These are phyloP conservation scores for Dendrobium catenatum DNA, from an alignment of 106 monocot species.

Conservation along the genomic window DNA sequence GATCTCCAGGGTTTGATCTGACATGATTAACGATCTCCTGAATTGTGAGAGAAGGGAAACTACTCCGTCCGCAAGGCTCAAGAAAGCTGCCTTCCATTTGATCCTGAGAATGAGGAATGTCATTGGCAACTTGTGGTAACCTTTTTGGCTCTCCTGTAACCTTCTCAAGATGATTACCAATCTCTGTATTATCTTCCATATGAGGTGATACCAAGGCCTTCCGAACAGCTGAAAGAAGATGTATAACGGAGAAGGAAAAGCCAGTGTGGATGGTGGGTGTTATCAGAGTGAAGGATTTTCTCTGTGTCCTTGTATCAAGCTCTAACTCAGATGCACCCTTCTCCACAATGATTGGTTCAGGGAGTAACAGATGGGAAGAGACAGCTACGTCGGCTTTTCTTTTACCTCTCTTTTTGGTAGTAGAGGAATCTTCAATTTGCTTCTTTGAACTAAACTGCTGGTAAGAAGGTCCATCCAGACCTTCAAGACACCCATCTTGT, in stretches of 20 bases:
- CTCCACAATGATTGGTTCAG: conserved; percentile 22
- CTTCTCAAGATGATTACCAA: conserved; percentile 18
- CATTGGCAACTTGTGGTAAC: conserved; percentile 11
- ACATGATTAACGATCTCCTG: conserved; percentile 76
- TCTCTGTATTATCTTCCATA: conserved; percentile 31
- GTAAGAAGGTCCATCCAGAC: conserved; percentile 21
- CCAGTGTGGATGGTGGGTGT: conserved; percentile 87
- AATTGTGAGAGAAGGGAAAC: conserved; percentile 58
- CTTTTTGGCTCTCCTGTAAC: conserved; percentile 14
- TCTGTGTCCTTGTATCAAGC: conserved; percentile 31
- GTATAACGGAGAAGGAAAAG: conserved; percentile 94
- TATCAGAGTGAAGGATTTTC: conserved; percentile 62
- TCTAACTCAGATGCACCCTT: conserved; percentile 25
- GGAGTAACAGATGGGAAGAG: conserved; percentile 9
- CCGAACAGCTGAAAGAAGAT: conserved; percentile 81
- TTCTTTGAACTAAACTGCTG: conserved; percentile 27
- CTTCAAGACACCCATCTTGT: conserved; percentile 19
- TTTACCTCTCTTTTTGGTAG: conserved; percentile 58
- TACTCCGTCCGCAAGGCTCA: conserved; percentile 16
- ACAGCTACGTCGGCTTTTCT: conserved; percentile 28
- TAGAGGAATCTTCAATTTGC: conserved; percentile 27
- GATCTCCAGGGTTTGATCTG: conserved; percentile 82
- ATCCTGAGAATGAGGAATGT: conserved; percentile 10
- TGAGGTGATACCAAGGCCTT: conserved; percentile 62
- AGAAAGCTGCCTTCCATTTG: conserved; percentile 20